phyloP scores from a whole-genome alignment of 768 basidiomycete genomes.

The Tulasnella sp. region DNA sequence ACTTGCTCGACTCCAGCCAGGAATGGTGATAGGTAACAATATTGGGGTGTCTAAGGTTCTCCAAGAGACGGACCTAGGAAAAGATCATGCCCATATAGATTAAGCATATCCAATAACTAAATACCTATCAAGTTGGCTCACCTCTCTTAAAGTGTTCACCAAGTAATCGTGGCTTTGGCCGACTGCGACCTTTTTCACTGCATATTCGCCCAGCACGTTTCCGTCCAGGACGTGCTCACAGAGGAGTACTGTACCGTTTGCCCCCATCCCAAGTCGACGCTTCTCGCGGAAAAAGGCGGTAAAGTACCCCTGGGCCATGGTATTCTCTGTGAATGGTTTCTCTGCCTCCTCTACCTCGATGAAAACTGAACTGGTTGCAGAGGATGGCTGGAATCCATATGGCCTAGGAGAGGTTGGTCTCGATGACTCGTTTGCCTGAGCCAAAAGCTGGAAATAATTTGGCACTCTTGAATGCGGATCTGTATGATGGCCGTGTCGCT shows the following conservation, averaged over 20 bases:
- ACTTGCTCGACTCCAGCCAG: constrained; percentile 82
- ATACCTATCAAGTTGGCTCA: constrained; percentile 32
- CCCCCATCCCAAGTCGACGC: constrained; percentile 86
- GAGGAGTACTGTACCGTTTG: constrained; percentile 84
- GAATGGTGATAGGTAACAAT: constrained; percentile 95
- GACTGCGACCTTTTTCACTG: constrained; percentile 95
- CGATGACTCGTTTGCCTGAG: constrained; percentile 63
- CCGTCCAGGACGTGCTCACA: constrained; percentile 90
- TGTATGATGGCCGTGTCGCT: constrained; percentile 37
- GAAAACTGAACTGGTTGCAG: neutral
- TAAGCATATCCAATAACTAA: neutral
- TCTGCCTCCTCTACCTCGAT: neutral
- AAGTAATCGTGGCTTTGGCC: constrained; percentile 86
- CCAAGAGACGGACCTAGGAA: constrained; percentile 70
- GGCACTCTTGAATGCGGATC: constrained; percentile 54
- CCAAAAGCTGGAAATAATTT: constrained; percentile 78
- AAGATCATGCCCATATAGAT: neutral
- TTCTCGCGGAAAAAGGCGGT: constrained; percentile 90
- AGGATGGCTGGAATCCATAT: constrained; percentile 10
- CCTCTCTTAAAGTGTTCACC: constrained; percentile 74
- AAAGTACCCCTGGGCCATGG: constrained; percentile 91
- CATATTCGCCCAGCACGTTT: constrained; percentile 85
- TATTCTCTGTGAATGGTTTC: constrained; percentile 44
- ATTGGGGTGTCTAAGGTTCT: constrained; percentile 83
- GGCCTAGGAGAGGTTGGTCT: constrained; percentile 50